Evolutionary conservation across 192 early-diverging fungal species (phyloP).

Genomic region (Gryganskiella cystojenkinii): DNA sequence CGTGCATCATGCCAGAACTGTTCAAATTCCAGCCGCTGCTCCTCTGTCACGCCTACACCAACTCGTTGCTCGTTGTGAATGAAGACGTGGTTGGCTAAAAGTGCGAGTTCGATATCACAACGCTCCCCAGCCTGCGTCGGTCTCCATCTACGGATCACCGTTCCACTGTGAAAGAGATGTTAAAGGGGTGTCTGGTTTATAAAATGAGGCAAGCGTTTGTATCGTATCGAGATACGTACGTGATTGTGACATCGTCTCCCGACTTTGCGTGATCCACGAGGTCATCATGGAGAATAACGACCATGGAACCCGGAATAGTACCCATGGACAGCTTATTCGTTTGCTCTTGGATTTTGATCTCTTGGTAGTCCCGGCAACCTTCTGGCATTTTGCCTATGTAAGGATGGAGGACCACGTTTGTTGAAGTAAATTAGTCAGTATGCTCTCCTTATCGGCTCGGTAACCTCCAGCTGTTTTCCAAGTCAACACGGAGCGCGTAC

Average conservation of each 20-base stretch:
- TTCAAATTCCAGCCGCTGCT: conserved; percentile 63
- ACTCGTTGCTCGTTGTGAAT: conserved; percentile 69
- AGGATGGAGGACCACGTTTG: no score
- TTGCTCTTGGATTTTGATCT: conserved; percentile 82
- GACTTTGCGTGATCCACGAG: conserved; percentile 70
- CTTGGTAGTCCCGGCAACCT: conserved; percentile 79
- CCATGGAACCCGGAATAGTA: conserved; percentile 69
- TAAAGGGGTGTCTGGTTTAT: neutral
- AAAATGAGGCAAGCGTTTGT: neutral
- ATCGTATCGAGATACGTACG: conserved; percentile 37
- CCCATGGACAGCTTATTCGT: conserved; percentile 71
- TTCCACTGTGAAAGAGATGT: conserved; percentile 60
- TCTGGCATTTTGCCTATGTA: conserved; percentile 52
- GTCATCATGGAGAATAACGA: conserved; percentile 67
- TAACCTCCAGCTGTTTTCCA: neutral
- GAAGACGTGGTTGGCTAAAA: conserved; percentile 71
- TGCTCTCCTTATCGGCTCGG: neutral
- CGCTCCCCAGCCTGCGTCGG: conserved; percentile 58
- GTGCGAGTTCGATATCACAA: conserved; percentile 68
- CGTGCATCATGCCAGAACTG: conserved; percentile 64
- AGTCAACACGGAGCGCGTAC: neutral
- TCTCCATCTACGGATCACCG: conserved; percentile 70
- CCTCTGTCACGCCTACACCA: conserved; percentile 60
- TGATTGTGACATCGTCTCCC: conserved; percentile 69
- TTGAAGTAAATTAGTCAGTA: neutral